Base-by-base conservation (phyloP, 768 basidiomycete genomes). In the Paxillus ammoniavirescens region DNA sequence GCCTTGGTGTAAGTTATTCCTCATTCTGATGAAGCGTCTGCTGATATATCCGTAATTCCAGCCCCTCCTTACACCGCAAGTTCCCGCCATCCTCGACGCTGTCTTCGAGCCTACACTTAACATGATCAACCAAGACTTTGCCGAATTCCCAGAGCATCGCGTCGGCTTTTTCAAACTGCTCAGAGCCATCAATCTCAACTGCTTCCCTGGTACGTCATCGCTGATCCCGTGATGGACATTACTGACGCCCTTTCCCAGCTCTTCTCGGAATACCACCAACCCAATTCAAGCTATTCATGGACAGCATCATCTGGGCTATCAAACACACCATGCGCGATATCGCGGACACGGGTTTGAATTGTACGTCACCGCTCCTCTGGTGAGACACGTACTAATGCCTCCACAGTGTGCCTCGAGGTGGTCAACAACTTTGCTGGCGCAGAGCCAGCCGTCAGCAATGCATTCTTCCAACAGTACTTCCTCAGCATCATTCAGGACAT, bases 251-350 rank as follows among this genome's bases (percentile, higher is more conserved):
- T 5, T 1, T 40, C 21, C 43, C 33, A 65, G 94, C 94, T 6
- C 75, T 98, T 43, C 80, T 96, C 52, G 83, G 82, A 23, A 81
- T 97, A 55, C 92, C 93, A n/a, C 89, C 93, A 9, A 73, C 80
- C 43, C 92, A 97, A 73, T 98, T 98, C 82, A 98, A 97, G 75
- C 75, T 98, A 54, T 90, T 97, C 71, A 98, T 97, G 85, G 96
- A 98, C 71, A 94, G 93, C 55, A 90, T 98, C 59, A 88, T 96
- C 48, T 99, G 97, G 96, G 96, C 94, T n/a, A 96, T 98, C 77
- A 99, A 99, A 72, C 97, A 99, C 75, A 98, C 93, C 14, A 94
- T 97, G 93, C 84, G 96, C 50, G 96, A 98, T 71, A 97, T 99
- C 57, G 92, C 93, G 5, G 96, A 98, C 67, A 91, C 88, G 41